Percentiles rank a stretch among this genome's conserved stretches.
Conservation (phyloP, 768 basidiomycete species). For the Psilocybe sp. region DNA sequence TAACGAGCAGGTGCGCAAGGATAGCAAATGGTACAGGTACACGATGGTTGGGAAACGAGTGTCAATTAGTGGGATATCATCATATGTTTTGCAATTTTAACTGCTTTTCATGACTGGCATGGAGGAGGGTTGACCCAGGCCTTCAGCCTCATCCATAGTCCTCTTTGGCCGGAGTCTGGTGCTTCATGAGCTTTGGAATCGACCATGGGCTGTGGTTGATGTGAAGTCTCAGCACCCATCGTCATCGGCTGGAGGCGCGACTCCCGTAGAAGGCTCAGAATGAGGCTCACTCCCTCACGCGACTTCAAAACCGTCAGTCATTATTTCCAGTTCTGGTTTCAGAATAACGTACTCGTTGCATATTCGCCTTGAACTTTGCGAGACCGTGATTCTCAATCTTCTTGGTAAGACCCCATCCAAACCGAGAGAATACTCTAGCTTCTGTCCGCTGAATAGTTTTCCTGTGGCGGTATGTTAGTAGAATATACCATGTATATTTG, state of each 20-base stretch:
- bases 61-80: constrained; percentile 1
- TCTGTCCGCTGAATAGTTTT: constrained; percentile 85
- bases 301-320: constrained; percentile 44
- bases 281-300: constrained; percentile 83
- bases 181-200: constrained; percentile 12
- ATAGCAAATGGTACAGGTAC: constrained; percentile 4
- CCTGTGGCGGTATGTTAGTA: constrained; percentile 31
- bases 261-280: constrained; percentile 76
- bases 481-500: neutral
- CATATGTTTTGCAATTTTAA: neutral
- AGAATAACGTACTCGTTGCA: constrained; percentile 63
- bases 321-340: neutral
- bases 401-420: constrained; percentile 89
- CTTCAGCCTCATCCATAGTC: constrained; percentile 38
- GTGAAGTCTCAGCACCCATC: constrained; percentile 32
- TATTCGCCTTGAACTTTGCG: constrained; percentile 80
- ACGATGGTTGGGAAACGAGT: neutral
- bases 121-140: constrained; percentile 37
- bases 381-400: constrained; percentile 85
- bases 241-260: constrained; percentile 65
- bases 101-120: constrained; percentile 5
- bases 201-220: constrained; percentile 13
- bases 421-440: constrained; percentile 81
- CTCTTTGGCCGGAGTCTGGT: constrained; percentile 9
- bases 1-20: neutral